Evolutionary conservation across 73 alveolate genomes (phyloP).

Genomic region (Uronychia setigera): DNA sequence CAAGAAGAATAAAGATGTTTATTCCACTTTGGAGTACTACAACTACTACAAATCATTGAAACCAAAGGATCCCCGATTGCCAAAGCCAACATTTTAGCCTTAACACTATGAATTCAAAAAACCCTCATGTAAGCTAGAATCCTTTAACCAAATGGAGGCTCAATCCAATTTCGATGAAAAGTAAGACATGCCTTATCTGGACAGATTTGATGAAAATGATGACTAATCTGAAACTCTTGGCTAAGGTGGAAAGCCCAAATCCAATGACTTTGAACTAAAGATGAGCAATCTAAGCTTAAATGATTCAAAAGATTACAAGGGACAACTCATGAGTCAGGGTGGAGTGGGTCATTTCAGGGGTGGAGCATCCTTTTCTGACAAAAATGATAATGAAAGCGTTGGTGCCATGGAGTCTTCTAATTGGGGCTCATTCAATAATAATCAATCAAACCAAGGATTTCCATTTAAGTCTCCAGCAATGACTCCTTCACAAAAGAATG

Average conservation of each 20-base stretch:
- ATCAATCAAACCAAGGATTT: too few species aligned
- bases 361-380: background rate
- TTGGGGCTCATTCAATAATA: too few species aligned
- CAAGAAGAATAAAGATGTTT: conserved; percentile 42
- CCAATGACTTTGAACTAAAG: conserved; percentile 45
- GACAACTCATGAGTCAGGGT: too few species aligned
- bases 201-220: conserved; percentile 41
- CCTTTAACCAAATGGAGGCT: background rate
- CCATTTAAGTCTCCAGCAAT: too few species aligned
- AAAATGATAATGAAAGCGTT: background rate
- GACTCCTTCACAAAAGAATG: too few species aligned
- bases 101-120: background rate
- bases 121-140: background rate
- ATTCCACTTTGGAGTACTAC: conserved; percentile 64
- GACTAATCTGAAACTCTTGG: conserved; percentile 17
- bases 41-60: conserved; percentile 75
- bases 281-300: conserved; percentile 41
- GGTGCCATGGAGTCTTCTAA: too few species aligned
- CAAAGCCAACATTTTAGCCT: conserved; percentile 82
- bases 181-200: background rate
- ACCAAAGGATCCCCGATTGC: conserved; percentile 73
- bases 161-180: background rate
- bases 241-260: background rate
- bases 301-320: conserved; percentile 3
- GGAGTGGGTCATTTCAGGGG: background rate